Conservation (phyloP, 371 early-diverging fungal species). For the Lichtheimia ramosa region DNA sequence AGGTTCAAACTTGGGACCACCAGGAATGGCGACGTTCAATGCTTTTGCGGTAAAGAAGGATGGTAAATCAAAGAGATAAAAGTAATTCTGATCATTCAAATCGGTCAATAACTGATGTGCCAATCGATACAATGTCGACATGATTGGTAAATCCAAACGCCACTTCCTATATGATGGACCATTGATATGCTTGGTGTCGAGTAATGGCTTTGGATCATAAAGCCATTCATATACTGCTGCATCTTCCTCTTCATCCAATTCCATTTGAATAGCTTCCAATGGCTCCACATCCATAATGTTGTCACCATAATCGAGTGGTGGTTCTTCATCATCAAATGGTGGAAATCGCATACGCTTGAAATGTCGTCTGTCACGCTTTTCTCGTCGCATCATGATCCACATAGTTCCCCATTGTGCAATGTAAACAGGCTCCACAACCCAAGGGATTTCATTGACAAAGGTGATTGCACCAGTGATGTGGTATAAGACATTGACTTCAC, state of each 20-base stretch:
- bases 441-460: slow-evolving; percentile 96
- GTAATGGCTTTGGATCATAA: slow-evolving; percentile 93
- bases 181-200: slow-evolving; percentile 84
- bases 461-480: slow-evolving; percentile 99
- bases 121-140: slow-evolving; percentile 93
- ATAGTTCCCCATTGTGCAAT: slow-evolving; percentile 98
- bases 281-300: slow-evolving; percentile 97
- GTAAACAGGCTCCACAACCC: slow-evolving; percentile 95
- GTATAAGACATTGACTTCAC: slow-evolving; percentile 96
- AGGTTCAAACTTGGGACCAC: slow-evolving; percentile 98
- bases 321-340: slow-evolving; percentile 98
- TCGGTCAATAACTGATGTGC: slow-evolving; percentile 94
- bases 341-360: slow-evolving; percentile 99
- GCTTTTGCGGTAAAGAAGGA: slow-evolving; percentile 97
- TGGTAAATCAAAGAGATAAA: slow-evolving; percentile 93
- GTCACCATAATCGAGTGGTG: slow-evolving; percentile 97
- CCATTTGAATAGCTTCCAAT: slow-evolving; percentile 97
- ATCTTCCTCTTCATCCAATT: slow-evolving; percentile 96
- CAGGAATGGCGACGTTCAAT: slow-evolving; percentile 98
- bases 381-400: slow-evolving; percentile 99
- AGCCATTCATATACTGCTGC: slow-evolving; percentile 93
- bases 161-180: slow-evolving; percentile 91
- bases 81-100: slow-evolving; percentile 93
- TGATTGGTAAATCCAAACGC: slow-evolving; percentile 90
- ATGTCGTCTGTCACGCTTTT: slow-evolving; percentile 96